Percentiles rank a stretch among this genome's conserved stretches.
These are phyloP conservation scores for Pichia rugopelliculosa DNA, from an alignment of 805 yeast species.

Conservation along the genomic window DNA sequence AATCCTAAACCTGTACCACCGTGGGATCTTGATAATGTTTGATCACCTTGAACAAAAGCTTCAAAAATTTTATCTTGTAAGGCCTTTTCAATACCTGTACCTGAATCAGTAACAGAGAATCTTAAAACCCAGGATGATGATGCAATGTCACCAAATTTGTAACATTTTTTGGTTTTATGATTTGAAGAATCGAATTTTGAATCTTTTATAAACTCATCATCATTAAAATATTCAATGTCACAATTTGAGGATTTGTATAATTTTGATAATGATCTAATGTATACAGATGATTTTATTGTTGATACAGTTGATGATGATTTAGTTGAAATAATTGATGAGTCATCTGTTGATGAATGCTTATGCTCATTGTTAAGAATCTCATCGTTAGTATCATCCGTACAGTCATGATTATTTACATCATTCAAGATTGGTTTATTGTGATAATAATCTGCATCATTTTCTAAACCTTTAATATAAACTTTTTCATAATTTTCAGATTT, in stretches of 20 bases:
- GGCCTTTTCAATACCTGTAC: conserved; percentile 86
- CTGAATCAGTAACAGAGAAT: conserved; percentile 79
- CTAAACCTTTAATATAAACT: conserved; percentile 36
- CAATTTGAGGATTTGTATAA: conserved; percentile 27
- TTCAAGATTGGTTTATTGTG: conserved; percentile 6
- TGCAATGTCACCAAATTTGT: conserved; percentile 17
- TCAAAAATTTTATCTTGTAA: conserved; percentile 83
- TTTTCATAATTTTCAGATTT: conserved; percentile 32
- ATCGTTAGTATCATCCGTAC: neutral
- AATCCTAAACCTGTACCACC: conserved; percentile 97
- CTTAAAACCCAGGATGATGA: conserved; percentile 45
- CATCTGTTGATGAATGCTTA: neutral
- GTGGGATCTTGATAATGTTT: conserved; percentile 78
- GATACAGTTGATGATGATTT: conserved; percentile 15
- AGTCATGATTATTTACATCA: neutral
- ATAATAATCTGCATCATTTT: conserved; percentile 9
- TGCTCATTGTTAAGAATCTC: neutral
- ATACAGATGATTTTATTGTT: conserved; percentile 26
- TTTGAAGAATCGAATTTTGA: conserved; percentile 18
- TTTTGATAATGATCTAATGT: conserved; percentile 37
- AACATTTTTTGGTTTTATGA: conserved; percentile 12
- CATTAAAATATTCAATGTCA: conserved; percentile 15
- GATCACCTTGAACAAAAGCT: conserved; percentile 97
- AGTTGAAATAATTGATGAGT: conserved; percentile 1
- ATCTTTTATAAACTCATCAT: conserved; percentile 11